Conservation (phyloP, 805 yeast species). For the Priceomyces fermenticarens region DNA sequence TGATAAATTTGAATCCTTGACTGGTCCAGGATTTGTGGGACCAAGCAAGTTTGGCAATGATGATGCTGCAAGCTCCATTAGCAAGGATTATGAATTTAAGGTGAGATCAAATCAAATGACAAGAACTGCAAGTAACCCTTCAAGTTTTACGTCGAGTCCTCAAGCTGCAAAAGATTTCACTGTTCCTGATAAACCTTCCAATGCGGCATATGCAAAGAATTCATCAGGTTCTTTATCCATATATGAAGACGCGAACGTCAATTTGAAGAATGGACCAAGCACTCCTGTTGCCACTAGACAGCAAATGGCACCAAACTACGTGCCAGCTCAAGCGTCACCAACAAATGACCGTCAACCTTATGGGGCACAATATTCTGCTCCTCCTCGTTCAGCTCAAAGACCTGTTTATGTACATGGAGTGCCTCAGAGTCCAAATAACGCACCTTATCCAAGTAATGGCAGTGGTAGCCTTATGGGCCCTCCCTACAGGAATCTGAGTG, state of each 20-base stretch:
- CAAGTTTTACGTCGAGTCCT: conserved; percentile 30
- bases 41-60: conserved; percentile 9
- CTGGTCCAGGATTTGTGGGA: conserved; percentile 10
- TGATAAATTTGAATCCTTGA: conserved; percentile 15
- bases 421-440: conserved; percentile 6
- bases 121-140: conserved; percentile 15
- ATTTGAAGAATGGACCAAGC: conserved; percentile 29
- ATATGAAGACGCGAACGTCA: conserved; percentile 16
- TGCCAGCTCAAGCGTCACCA: conserved; percentile 26
- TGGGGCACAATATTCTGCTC: conserved; percentile 3
- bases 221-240: conserved; percentile 3
- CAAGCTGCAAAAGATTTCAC: conserved; percentile 35
- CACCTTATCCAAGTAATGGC: conserved; percentile 24
- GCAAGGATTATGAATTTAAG: conserved; percentile 25
- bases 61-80: conserved; percentile 18
- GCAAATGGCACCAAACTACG: conserved; percentile 30
- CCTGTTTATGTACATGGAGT: neutral
- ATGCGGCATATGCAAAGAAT: conserved; percentile 10
- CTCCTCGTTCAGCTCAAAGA: conserved; percentile 3
- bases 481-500: conserved; percentile 16
- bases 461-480: conserved; percentile 8
- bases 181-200: conserved; percentile 11
- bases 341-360: conserved; percentile 13
- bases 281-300: conserved; percentile 29
- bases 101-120: conserved; percentile 4